These are phyloP conservation scores for Lepidium aucheri DNA, from an alignment of 345 rosid genomes.

Conservation along the genomic window DNA sequence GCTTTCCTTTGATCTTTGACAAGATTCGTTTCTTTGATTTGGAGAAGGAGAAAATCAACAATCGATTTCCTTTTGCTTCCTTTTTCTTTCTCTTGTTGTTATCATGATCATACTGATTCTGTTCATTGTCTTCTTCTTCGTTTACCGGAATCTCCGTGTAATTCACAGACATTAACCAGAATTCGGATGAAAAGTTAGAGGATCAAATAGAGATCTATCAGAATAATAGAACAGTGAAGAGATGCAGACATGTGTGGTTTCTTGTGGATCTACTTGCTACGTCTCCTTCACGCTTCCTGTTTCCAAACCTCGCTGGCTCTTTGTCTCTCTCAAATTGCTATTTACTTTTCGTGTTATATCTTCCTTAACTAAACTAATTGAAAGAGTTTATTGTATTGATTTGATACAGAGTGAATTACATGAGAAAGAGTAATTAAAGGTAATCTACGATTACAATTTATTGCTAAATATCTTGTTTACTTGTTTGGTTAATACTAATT, in stretches of 20 bases:
- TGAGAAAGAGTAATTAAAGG: too few species aligned
- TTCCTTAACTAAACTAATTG: neutral
- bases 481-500: too few species aligned
- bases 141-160: neutral
- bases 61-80: neutral
- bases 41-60: neutral
- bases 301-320: constrained; percentile 6
- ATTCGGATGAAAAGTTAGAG: neutral
- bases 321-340: neutral
- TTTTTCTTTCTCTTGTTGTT: neutral
- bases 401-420: too few species aligned
- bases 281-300: neutral
- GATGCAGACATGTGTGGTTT: neutral
- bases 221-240: neutral
- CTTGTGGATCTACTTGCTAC: neutral
- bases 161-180: constrained; percentile 1
- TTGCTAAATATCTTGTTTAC: too few species aligned
- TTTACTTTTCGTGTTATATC: neutral
- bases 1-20: too few species aligned
- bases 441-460: too few species aligned
- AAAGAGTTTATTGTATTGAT: too few species aligned
- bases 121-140: neutral
- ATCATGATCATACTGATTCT: neutral
- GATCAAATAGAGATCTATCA: neutral
- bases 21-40: too few species aligned